Conservation (phyloP, 1,139 yeast genomes). For the Diutina ranongensis region DNA sequence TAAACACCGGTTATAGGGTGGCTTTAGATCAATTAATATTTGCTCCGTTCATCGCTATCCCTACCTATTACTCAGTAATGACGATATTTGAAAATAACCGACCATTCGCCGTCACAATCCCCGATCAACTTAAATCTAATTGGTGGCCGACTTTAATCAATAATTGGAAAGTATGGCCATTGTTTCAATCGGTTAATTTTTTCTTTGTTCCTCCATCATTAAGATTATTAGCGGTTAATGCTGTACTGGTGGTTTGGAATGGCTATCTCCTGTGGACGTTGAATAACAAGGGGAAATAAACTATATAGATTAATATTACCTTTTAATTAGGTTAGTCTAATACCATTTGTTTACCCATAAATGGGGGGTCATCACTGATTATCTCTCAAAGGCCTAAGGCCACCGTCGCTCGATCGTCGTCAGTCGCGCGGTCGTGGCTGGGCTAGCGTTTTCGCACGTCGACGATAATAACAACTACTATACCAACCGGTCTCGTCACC, state of each 20-base stretch:
- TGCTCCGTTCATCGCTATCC: constrained; percentile 64
- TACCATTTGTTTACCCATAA: too few species aligned
- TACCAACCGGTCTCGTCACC: background rate
- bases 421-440: constrained; percentile 6
- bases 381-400: too few species aligned
- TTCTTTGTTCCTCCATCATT: constrained; percentile 57
- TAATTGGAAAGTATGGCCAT: constrained; percentile 86
- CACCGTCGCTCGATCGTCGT: too few species aligned
- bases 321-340: too few species aligned
- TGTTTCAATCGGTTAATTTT: constrained; percentile 65
- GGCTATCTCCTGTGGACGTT: constrained; percentile 23
- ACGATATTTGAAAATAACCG: constrained; percentile 41
- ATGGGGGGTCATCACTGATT: too few species aligned
- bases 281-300: too few species aligned
- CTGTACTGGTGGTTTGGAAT: constrained; percentile 77
- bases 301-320: too few species aligned
- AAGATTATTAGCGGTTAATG: constrained; percentile 57
- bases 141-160: constrained; percentile 52
- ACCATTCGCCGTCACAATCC: constrained; percentile 15
- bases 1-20: constrained; percentile 36
- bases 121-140: constrained; percentile 29
- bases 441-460: constrained; percentile 4
- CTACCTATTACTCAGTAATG: constrained; percentile 58
- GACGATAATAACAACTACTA: constrained; percentile 4
- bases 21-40: constrained; percentile 61